Percentiles rank a stretch among this genome's conserved stretches.
Conservation (phyloP, 148 eudicot species). For the Diospyros kaki region DNA sequence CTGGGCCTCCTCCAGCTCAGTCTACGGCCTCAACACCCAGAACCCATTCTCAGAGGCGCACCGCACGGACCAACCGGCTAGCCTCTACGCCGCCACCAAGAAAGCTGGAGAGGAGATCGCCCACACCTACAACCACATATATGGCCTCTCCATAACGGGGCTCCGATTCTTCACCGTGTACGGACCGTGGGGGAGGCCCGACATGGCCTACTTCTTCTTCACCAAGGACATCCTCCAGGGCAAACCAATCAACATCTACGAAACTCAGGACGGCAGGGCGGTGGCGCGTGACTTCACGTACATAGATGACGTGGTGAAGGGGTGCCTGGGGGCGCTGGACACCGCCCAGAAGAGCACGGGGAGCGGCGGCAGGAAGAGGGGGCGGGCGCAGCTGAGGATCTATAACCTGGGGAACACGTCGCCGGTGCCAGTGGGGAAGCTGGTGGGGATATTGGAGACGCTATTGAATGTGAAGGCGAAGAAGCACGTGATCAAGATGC, state of each 20-base stretch:
- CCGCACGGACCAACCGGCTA: conserved; percentile 86
- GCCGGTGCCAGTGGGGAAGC: conserved; percentile 67
- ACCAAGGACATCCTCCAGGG: conserved; percentile 85
- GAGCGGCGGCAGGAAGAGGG: conserved; percentile 80
- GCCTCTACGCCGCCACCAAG: conserved; percentile 88
- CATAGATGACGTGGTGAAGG: conserved; percentile 82
- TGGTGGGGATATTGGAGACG: conserved; percentile 69
- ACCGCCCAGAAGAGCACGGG: conserved; percentile 97
- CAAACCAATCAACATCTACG: conserved; percentile 59
- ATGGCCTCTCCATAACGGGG: conserved; percentile 83
- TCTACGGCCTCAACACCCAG: conserved; percentile 74
- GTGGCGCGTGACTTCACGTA: conserved; percentile 97
- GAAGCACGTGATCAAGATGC: conserved; percentile 80
- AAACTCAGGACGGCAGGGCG: conserved; percentile 54
- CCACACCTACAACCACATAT: conserved; percentile 89
- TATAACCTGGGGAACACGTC: conserved; percentile 88
- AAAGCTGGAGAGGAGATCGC: conserved; percentile 96
- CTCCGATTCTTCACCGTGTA: conserved; percentile 85
- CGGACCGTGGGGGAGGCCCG: conserved; percentile 97
- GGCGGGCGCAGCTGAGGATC: conserved; percentile 74
- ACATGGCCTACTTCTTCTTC: conserved; percentile 96
- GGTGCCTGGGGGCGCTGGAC: conserved; percentile 83
- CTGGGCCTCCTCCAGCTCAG: conserved; percentile 92
- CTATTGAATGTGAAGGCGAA: conserved; percentile 63
- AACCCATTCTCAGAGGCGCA: conserved; percentile 74